Conservation (phyloP, 2,329 filamentous ascomycete species). For the Rutstroemia sydowiana region DNA sequence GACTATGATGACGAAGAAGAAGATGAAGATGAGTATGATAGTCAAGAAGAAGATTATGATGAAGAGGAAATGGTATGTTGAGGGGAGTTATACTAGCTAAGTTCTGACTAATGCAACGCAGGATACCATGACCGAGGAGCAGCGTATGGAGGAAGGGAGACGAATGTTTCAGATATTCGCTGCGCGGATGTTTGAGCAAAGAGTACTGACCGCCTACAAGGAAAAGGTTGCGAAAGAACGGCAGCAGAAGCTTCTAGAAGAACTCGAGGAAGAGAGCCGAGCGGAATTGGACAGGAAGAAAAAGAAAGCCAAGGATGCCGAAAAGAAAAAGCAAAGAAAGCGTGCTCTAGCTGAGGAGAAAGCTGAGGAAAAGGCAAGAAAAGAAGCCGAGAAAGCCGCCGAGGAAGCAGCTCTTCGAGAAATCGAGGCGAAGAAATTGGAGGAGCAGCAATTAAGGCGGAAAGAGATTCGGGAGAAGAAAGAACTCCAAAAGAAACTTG, state of each 20-base stretch:
- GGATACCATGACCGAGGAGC: slow-evolving; percentile 96
- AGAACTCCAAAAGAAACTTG: slow-evolving; percentile 82
- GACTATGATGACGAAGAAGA: slow-evolving; percentile 57
- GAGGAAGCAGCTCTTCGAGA: slow-evolving; percentile 73
- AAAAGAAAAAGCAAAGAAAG: slow-evolving; percentile 94
- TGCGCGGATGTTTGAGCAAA: slow-evolving; percentile 97
- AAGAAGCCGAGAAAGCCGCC: slow-evolving; percentile 81
- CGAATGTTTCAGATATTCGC: slow-evolving; percentile 99
- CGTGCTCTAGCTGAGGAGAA: slow-evolving; percentile 57
- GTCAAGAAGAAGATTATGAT: slow-evolving; percentile 59
- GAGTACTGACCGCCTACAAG: slow-evolving; percentile 92
- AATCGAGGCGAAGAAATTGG: slow-evolving; percentile 68
- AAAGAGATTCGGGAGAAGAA: slow-evolving; percentile 90
- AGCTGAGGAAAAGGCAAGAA: slow-evolving; percentile 83
- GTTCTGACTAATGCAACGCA: slow-evolving; percentile 40
- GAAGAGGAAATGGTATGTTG: slow-evolving; percentile 65
- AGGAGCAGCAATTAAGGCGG: slow-evolving; percentile 72
- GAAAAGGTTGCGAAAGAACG: slow-evolving; percentile 94
- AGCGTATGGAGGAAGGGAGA: slow-evolving; percentile 96
- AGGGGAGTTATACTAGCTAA: slow-evolving; percentile 15
- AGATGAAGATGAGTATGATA: slow-evolving; percentile 55
- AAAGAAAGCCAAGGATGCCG: slow-evolving; percentile 88
- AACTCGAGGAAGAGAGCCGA: slow-evolving; percentile 77
- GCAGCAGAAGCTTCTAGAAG: slow-evolving; percentile 82
- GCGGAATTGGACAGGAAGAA: slow-evolving; percentile 73